Percentiles rank a stretch among this genome's conserved stretches.
These are phyloP conservation scores for Mortierella alpina DNA, from an alignment of 192 early-diverging fungal species.

Conservation along the genomic window DNA sequence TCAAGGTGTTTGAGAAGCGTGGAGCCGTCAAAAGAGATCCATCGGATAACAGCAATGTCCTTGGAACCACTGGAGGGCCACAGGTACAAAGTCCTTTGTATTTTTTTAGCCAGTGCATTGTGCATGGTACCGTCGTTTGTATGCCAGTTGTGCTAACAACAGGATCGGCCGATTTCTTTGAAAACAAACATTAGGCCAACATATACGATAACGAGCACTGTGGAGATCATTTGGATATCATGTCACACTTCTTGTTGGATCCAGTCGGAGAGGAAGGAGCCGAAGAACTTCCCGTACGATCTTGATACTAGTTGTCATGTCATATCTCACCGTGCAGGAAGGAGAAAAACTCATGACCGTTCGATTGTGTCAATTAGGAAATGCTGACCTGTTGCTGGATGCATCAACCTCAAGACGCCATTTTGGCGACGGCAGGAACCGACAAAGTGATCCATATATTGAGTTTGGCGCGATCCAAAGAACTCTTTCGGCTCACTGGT, in stretches of 20 bases:
- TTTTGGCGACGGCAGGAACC: conserved; percentile 75
- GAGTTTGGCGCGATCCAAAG: conserved; percentile 78
- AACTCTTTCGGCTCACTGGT: conserved; percentile 68
- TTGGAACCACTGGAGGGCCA: conserved; percentile 75
- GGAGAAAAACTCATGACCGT: background rate
- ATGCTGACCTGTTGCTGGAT: conserved; percentile 83
- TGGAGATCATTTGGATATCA: conserved; percentile 93
- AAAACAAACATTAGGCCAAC: conserved; percentile 65
- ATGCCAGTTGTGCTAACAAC: background rate
- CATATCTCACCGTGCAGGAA: no score
- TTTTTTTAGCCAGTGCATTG: background rate
- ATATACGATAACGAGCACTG: conserved; percentile 95
- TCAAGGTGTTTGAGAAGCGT: conserved; percentile 77
- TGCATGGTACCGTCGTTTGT: background rate
- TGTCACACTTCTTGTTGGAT: conserved; percentile 86
- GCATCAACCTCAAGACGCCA: conserved; percentile 71
- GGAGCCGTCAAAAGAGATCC: conserved; percentile 74
- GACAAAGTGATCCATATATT: conserved; percentile 75
- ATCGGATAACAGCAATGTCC: conserved; percentile 77
- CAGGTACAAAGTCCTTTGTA: conserved; percentile 59
- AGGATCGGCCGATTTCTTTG: background rate
- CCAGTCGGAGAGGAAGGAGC: conserved; percentile 39
- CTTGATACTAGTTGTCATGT: no score
- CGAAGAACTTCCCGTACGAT: conserved; percentile 45
- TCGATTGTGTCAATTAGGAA: conserved; percentile 19